A percentile compares a stretch with the other conserved stretches of the same genome.
phyloP scores from a whole-genome alignment of 139 green algal genomes.

The Coelastrella sp. region DNA sequence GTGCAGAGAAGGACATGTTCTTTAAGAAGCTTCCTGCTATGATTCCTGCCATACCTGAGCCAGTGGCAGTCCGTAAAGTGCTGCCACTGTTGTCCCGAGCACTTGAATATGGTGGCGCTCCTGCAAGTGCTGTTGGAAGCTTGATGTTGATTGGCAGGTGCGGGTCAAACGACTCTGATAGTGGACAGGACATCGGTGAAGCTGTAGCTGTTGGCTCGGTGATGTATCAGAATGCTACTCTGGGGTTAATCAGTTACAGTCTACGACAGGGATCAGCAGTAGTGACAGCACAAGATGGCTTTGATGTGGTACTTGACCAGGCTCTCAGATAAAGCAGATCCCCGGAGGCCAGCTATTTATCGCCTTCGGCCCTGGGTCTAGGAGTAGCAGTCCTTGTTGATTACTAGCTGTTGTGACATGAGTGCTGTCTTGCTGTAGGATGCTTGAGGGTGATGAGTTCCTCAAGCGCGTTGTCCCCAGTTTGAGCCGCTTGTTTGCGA shows the following conservation, averaged over 20 bases:
- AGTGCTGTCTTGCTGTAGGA: conserved; percentile 1
- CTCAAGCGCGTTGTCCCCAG: conserved; percentile 84
- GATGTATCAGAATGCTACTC: too few species aligned
- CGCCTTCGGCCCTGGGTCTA: too few species aligned
- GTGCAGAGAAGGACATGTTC: conserved; percentile 84
- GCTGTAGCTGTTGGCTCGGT: not conserved
- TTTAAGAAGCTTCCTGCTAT: conserved; percentile 74
- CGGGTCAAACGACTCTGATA: not conserved
- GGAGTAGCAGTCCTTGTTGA: not conserved
- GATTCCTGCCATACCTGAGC: conserved; percentile 71
- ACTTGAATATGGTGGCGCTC: conserved; percentile 93
- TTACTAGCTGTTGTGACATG: not conserved
- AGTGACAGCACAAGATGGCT: too few species aligned
- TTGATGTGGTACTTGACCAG: too few species aligned
- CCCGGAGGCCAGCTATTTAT: too few species aligned
- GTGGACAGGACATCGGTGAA: not conserved
- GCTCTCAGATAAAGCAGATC: too few species aligned
- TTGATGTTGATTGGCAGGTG: conserved; percentile 84
- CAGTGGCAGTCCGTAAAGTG: conserved; percentile 88
- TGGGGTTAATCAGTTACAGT: too few species aligned
- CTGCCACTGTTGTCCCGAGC: conserved; percentile 88
- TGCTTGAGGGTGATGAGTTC: conserved; percentile 76
- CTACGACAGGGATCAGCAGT: too few species aligned
- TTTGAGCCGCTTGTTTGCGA: conserved; percentile 91
- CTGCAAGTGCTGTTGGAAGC: conserved; percentile 79